Evolutionary conservation across 2,329 filamentous ascomycete genomes (phyloP), one percentile per base, ranked within the genome.

Genomic region (Pyrenophora tritici-repentis): DNA sequence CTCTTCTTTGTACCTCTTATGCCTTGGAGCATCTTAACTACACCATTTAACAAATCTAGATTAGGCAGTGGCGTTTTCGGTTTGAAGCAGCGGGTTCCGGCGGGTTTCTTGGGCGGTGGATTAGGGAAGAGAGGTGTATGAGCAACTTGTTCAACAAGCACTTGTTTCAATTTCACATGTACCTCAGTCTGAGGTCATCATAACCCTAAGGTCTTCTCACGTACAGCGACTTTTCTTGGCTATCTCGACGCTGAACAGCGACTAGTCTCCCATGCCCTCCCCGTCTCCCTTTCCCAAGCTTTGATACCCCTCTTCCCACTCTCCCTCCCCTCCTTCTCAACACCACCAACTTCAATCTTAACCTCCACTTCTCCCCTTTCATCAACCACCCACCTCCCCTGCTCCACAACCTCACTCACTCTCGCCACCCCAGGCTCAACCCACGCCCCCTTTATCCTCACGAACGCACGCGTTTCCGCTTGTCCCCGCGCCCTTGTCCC

Each of bases 41-140:
- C 42, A 56, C 37, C 47, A 56, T 61, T 61, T 52, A 50, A 61
- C 54, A 62, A 36, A 42, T 35, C 29, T 67, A 67, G 62, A 42
- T 51, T 14, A 52, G 50, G 42, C 42, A 16, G 60, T 56, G 62
- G 60, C 62, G 62, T 63, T 63, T 40, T 38, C 35, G 32, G 42
- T 24, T 35, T n/a, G 39, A 38, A 35, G 44, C 48, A 47, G 42
- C 16, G 44, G 12, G 38, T 33, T 36, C 2, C 24, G 35, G 40
- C 32, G 39, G 17, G 48, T 51, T 32, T 46, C 29, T 8, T n/a
- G 26, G 37, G 37, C 37, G 38, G 42, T 37, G 48, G 48, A 47
- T 42, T 42, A 47, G 34, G 32, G 44, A 13, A 13, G 37, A 18
- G 35, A 24, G 31, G 49, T 48, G 40, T 48, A 43, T 35, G 32